Evolutionary conservation across 83 land plant genomes (phyloP).

Genomic region (Picea abies): DNA sequence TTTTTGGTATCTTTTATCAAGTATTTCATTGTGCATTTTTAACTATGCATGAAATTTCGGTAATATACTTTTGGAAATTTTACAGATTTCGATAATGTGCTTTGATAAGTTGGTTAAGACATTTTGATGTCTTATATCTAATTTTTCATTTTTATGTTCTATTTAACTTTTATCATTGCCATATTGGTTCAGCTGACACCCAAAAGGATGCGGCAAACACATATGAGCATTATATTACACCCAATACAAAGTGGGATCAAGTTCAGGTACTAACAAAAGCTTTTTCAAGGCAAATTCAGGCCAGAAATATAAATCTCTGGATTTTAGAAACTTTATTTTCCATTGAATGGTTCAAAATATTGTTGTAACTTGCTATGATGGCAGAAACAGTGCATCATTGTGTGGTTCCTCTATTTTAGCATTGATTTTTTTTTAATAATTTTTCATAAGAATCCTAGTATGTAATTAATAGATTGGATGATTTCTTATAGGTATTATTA

Average conservation of each 20-base stretch:
- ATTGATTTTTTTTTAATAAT: neutral
- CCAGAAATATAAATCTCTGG: neutral
- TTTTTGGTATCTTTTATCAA: conserved; percentile 1
- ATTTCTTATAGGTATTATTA: neutral
- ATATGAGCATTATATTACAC: conserved; percentile 57
- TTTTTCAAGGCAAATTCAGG: neutral
- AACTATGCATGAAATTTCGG: neutral
- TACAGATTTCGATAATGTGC: neutral
- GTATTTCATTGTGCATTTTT: neutral
- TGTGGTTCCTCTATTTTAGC: neutral
- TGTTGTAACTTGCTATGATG: neutral
- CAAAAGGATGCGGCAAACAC: conserved; percentile 28
- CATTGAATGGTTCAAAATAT: neutral
- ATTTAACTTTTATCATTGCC: too few species aligned
- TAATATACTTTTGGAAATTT: neutral
- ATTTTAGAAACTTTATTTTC: neutral
- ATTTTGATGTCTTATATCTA: neutral
- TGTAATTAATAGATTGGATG: neutral
- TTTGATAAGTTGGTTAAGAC: too few species aligned
- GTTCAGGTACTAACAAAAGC: conserved; percentile 66
- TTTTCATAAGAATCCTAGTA: neutral
- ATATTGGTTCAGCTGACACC: neutral
- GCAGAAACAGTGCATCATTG: neutral
- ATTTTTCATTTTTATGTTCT: neutral
- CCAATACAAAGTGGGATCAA: conserved; percentile 88